Conservation (phyloP, 2,329 filamentous ascomycete genomes). For the Peltaster fructicola region DNA sequence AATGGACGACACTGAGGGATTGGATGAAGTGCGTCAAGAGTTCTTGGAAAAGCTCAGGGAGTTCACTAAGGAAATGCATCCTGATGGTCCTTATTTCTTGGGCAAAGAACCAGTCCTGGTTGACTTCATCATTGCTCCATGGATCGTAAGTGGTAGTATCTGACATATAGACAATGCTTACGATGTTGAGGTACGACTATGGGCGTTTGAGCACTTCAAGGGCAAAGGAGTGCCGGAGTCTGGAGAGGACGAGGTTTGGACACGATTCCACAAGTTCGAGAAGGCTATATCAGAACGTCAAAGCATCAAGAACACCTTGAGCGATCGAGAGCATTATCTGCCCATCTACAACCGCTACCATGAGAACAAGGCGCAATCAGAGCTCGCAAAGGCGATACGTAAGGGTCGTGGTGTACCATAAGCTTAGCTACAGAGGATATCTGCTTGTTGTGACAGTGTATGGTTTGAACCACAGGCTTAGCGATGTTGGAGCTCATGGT, state of each 20-base stretch:
- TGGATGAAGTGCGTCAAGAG: constrained; percentile 37
- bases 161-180: constrained; percentile 1
- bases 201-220: constrained; percentile 62
- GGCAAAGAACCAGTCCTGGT: constrained; percentile 47
- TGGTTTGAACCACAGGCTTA: too few relatives aligned
- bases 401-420: constrained; percentile 45
- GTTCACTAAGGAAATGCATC: constrained; percentile 44
- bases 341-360: constrained; percentile 42
- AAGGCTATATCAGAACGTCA: constrained; percentile 39
- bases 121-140: constrained; percentile 55
- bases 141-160: constrained; percentile 34
- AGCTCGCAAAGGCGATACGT: constrained; percentile 33
- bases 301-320: constrained; percentile 51
- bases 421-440: too few relatives aligned
- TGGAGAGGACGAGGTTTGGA: constrained; percentile 38
- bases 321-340: constrained; percentile 48
- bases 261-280: constrained; percentile 47
- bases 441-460: too few relatives aligned
- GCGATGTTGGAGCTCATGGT: too few relatives aligned
- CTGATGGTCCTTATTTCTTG: constrained; percentile 47
- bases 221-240: constrained; percentile 31
- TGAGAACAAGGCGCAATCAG: constrained; percentile 28
- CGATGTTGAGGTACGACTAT: constrained; percentile 33
- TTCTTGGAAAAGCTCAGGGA: constrained; percentile 42
- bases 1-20: constrained; percentile 20